Evolutionary conservation across 164 flowering plant genomes (phyloP).

Genomic region (Umbilicus rupestris): DNA sequence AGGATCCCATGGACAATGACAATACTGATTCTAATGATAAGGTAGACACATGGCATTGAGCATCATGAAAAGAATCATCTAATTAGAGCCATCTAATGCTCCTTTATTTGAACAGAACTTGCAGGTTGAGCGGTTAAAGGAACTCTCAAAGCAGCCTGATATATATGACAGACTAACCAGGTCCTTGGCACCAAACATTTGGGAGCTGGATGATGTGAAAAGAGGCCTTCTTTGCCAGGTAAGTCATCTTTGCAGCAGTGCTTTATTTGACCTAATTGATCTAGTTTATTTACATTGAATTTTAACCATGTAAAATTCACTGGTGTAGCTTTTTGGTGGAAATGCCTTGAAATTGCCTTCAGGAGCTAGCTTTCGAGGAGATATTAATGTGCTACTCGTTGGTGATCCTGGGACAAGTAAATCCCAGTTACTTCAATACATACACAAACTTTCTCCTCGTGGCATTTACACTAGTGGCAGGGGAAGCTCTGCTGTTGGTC

Average conservation of each 20-base stretch:
- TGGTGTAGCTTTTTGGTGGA: slow-evolving; percentile 83
- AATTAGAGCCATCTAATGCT: background rate
- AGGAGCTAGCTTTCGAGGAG: slow-evolving; percentile 94
- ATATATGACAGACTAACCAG: slow-evolving; percentile 77
- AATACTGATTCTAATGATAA: slow-evolving; percentile 20
- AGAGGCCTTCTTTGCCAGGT: slow-evolving; percentile 99
- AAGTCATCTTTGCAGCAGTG: background rate
- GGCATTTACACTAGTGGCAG: slow-evolving; percentile 97
- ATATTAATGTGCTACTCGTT: slow-evolving; percentile 90
- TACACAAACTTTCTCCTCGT: slow-evolving; percentile 96
- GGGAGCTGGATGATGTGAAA: slow-evolving; percentile 99
- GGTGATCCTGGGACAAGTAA: slow-evolving; percentile 99
- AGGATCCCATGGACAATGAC: slow-evolving; percentile 64
- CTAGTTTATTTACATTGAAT: background rate
- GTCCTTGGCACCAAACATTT: slow-evolving; percentile 93
- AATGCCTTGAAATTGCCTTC: slow-evolving; percentile 74
- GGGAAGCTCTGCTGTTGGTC: slow-evolving; percentile 97
- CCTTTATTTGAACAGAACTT: slow-evolving; percentile 3
- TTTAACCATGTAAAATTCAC: background rate
- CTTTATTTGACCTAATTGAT: too few species aligned
- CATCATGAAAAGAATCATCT: slow-evolving; percentile 42
- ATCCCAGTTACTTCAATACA: slow-evolving; percentile 92
- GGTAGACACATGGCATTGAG: slow-evolving; percentile 31
- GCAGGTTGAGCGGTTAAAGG: slow-evolving; percentile 69
- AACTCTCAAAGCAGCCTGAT: slow-evolving; percentile 70